Percentiles rank a stretch among this genome's conserved stretches.
Evolutionary conservation across 371 early-diverging fungal genomes (phyloP).

Genomic region (Mortierella sp.): DNA sequence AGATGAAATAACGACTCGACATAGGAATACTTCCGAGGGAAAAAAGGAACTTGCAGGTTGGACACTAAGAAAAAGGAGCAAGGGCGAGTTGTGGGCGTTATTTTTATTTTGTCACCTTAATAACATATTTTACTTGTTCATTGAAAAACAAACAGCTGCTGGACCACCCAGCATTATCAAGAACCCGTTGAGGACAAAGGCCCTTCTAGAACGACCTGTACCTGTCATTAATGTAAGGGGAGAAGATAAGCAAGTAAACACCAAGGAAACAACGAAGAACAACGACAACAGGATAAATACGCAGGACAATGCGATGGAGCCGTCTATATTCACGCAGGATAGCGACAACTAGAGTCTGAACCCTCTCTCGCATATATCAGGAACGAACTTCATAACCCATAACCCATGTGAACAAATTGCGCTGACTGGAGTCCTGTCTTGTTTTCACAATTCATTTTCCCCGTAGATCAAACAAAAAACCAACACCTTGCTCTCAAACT

Average conservation of each 20-base stretch:
- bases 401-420: background rate
- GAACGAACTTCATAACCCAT: background rate
- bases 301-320: background rate
- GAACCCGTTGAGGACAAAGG: constrained; percentile 40
- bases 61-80: background rate
- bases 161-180: constrained; percentile 54
- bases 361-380: background rate
- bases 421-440: background rate
- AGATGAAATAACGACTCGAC: background rate
- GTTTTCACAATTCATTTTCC: background rate
- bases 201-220: constrained; percentile 47
- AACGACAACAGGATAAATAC: background rate
- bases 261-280: background rate
- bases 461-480: constrained; percentile 41
- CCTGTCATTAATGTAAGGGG: constrained; percentile 47
- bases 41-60: background rate
- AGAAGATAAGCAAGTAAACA: background rate
- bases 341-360: background rate
- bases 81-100: background rate
- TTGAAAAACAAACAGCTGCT: constrained; percentile 31
- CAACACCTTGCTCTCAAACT: constrained; percentile 50
- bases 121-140: background rate
- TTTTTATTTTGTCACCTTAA: background rate
- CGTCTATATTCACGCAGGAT: background rate
- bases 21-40: background rate